Percentiles rank a stretch among this genome's conserved stretches.
These are phyloP conservation scores for Mortierella hygrophila DNA, from an alignment of 192 early-diverging fungal genomes.

Conservation along the genomic window DNA sequence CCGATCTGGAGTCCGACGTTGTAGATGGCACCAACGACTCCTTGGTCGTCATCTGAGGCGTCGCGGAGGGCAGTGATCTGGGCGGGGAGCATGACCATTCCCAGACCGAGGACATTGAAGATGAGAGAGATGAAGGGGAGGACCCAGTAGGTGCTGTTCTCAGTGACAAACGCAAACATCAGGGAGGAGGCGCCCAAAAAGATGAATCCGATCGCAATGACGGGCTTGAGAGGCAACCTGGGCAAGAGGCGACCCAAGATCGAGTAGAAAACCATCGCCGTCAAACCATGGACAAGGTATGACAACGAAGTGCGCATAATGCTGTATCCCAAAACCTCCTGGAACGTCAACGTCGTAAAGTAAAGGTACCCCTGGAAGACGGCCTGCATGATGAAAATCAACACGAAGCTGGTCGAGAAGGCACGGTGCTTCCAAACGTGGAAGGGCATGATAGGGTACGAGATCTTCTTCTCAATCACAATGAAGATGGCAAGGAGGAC, in stretches of 20 bases:
- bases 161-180: slow-evolving; percentile 45
- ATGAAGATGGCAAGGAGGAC: slow-evolving; percentile 54
- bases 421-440: slow-evolving; percentile 61
- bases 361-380: slow-evolving; percentile 61
- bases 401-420: slow-evolving; percentile 55
- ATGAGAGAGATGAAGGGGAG: slow-evolving; percentile 41
- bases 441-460: slow-evolving; percentile 60
- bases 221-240: slow-evolving; percentile 35
- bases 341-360: slow-evolving; percentile 62
- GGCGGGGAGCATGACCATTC: slow-evolving; percentile 46
- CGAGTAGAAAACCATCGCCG: slow-evolving; percentile 46
- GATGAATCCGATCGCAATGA: slow-evolving; percentile 35
- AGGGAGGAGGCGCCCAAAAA: slow-evolving; percentile 17
- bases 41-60: slow-evolving; percentile 52
- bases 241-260: slow-evolving; percentile 55
- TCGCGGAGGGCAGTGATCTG: slow-evolving; percentile 49
- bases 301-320: slow-evolving; percentile 60
- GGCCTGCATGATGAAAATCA: slow-evolving; percentile 54
- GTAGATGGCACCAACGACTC: slow-evolving; percentile 55
- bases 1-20: slow-evolving; percentile 57
- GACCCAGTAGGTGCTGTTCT: slow-evolving; percentile 34
- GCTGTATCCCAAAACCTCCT: slow-evolving; percentile 57
- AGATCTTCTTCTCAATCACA: slow-evolving; percentile 49
- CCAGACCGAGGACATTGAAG: slow-evolving; percentile 45
- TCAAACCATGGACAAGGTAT: slow-evolving; percentile 59